Evolutionary conservation across 768 basidiomycete genomes (phyloP).

Genomic region (Leccinellum albellum): DNA sequence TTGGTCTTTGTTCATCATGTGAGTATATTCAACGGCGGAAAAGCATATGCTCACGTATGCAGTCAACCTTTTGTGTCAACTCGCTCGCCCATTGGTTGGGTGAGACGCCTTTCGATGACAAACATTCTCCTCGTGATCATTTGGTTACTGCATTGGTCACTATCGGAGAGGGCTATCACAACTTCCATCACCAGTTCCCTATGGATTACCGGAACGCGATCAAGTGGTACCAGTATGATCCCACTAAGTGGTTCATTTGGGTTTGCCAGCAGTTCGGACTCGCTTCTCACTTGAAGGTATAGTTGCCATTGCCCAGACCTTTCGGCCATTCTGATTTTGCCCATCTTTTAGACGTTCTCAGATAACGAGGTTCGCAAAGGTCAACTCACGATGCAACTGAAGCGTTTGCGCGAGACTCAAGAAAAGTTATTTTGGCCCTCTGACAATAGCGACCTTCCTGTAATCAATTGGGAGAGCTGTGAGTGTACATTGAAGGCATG

Average conservation of each 20-base stretch:
- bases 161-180: slow-evolving; percentile 96
- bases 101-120: slow-evolving; percentile 90
- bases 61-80: slow-evolving; percentile 97
- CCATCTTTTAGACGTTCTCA: slow-evolving; percentile 42
- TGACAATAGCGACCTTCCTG: slow-evolving; percentile 68
- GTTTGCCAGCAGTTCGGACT: slow-evolving; percentile 46
- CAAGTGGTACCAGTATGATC: slow-evolving; percentile 87
- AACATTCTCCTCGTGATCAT: slow-evolving; percentile 90
- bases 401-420: slow-evolving; percentile 75
- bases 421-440: slow-evolving; percentile 78
- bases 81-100: slow-evolving; percentile 97
- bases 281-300: slow-evolving; percentile 54
- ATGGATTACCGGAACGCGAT: slow-evolving; percentile 98
- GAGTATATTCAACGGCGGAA: slow-evolving; percentile 26
- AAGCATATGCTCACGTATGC: not conserved
- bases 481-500: slow-evolving; percentile 23
- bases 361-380: slow-evolving; percentile 81
- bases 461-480: slow-evolving; percentile 88
- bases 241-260: slow-evolving; percentile 86
- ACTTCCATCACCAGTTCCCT: slow-evolving; percentile 96
- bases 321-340: not conserved
- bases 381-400: slow-evolving; percentile 90
- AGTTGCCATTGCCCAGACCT: not conserved
- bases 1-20: slow-evolving; percentile 87
- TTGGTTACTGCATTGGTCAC: slow-evolving; percentile 85